Base-by-base conservation (phyloP, 495 filamentous ascomycete genomes). In the Letharia lupina region DNA sequence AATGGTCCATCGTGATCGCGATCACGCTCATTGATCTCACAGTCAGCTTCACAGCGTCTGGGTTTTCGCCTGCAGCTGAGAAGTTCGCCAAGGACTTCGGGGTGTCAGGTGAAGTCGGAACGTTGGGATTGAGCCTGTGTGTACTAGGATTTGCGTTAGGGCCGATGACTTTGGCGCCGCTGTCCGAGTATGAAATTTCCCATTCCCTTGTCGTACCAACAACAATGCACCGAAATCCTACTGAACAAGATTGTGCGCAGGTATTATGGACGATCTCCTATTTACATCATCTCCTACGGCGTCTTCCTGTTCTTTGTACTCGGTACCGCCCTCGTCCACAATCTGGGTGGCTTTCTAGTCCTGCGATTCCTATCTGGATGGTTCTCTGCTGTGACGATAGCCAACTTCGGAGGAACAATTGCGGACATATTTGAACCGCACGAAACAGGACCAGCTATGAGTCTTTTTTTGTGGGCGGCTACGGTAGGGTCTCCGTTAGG, bases 1-100 rank as follows among this genome's bases (percentile, higher is more conserved):
- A 81, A 72, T 82, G 80, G 80, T 78, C 76, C 54, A 83, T 81
- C 39, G 75, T 77, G 2, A 63, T 67, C 16, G 75, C 75, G 28
- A 77, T 79, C 65, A 73, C 75, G 67, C 66, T 80, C 13, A 75
- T 79, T 63, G 78, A 80, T n/a, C 69, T 81, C 61, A 79, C 73
- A 62, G 78, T 75, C 60, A 75, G 69, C 23, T 82, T 75, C 75
- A 77, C 74, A 54, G 78, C 78, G 5, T 79, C 78, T 50, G 74
- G 75, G 28, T 79, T 78, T 67, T 79, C 76, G 2, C 79, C 78
- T 0, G 76, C 75, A 2, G 73, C 75, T 2, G 72, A 67, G 8
- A 75, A 69, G 9, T 80, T 82, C 33, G 67, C 72, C 41, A 60
- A 74, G 20, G 75, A 76, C 35, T 81, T 81, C 64, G 69, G 68